Evolutionary conservation across 2,329 filamentous ascomycete species (phyloP).

Genomic region (Pyrenophora seminiperda): DNA sequence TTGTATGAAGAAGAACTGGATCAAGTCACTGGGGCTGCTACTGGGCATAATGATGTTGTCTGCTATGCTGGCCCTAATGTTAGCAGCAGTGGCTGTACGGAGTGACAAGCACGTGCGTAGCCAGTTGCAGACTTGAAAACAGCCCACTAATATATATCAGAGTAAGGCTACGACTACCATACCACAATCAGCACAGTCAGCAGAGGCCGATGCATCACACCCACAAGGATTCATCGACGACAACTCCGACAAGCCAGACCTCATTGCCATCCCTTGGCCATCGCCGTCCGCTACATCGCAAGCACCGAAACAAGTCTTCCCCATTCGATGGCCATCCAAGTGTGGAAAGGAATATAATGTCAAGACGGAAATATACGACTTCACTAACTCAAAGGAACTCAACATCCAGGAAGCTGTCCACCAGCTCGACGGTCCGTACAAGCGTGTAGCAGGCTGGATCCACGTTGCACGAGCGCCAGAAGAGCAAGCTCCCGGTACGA

Average conservation of each 20-base stretch:
- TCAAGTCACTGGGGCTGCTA: conserved; percentile 28
- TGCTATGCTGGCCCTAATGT: conserved; percentile 30
- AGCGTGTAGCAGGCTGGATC: conserved; percentile 47
- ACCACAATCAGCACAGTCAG: conserved; percentile 20
- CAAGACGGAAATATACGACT: conserved; percentile 38
- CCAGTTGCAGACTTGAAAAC: background rate
- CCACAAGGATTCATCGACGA: conserved; percentile 23
- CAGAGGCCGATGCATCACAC: conserved; percentile 13
- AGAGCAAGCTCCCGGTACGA: conserved; percentile 43
- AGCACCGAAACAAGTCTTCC: conserved; percentile 29
- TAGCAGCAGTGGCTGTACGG: conserved; percentile 22
- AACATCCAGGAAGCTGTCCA: conserved; percentile 39
- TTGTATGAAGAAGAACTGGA: conserved; percentile 28
- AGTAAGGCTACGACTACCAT: conserved; percentile 4
- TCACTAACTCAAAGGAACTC: conserved; percentile 31
- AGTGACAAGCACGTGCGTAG: conserved; percentile 28
- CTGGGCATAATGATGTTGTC: conserved; percentile 30
- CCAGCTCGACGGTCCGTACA: conserved; percentile 40
- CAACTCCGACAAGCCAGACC: conserved; percentile 15
- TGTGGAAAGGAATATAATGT: conserved; percentile 44
- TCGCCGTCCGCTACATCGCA: conserved; percentile 18
- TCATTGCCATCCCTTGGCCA: conserved; percentile 22
- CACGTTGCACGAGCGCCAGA: conserved; percentile 43
- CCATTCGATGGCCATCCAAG: conserved; percentile 44
- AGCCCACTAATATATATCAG: conserved; percentile 3